Evolutionary conservation across 352 stramenopile species (phyloP).

Genomic region (Pythium rishiriense): DNA sequence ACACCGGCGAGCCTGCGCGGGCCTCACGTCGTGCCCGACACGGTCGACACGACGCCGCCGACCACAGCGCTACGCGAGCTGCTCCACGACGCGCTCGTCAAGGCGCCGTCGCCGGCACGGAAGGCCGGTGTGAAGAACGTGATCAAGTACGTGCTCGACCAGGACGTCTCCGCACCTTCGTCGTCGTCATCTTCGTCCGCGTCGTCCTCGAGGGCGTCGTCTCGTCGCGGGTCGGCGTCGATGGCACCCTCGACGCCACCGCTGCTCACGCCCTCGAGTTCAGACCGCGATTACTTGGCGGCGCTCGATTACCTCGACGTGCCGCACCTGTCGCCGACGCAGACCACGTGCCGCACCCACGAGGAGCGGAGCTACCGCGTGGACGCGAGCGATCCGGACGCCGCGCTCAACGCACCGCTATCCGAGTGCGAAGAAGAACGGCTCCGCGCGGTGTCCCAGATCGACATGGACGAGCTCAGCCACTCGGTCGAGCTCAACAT

Average conservation of each 20-base stretch:
- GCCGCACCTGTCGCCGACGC: not conserved
- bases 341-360: conserved; percentile 4
- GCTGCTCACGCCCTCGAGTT: conserved; percentile 9
- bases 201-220: not conserved
- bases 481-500: conserved; percentile 50
- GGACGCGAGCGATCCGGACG: conserved; percentile 6
- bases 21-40: conserved; percentile 11
- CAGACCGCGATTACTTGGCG: conserved; percentile 1
- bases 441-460: conserved; percentile 7
- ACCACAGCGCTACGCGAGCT: conserved; percentile 35
- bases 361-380: conserved; percentile 18
- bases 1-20: conserved; percentile 31
- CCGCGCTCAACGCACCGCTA: conserved; percentile 5
- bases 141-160: conserved; percentile 49
- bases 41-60: conserved; percentile 13
- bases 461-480: conserved; percentile 14
- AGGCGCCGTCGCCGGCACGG: conserved; percentile 29
- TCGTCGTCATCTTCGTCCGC: not conserved
- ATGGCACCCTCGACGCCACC: not conserved
- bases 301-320: conserved; percentile 16
- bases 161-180: conserved; percentile 18
- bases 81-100: conserved; percentile 37
- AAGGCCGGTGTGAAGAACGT: conserved; percentile 49
- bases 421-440: conserved; percentile 12
- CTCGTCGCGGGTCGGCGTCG: too few relatives aligned